Base-by-base conservation (phyloP, 805 yeast genomes). In the Kluyveromyces lactis region DNA sequence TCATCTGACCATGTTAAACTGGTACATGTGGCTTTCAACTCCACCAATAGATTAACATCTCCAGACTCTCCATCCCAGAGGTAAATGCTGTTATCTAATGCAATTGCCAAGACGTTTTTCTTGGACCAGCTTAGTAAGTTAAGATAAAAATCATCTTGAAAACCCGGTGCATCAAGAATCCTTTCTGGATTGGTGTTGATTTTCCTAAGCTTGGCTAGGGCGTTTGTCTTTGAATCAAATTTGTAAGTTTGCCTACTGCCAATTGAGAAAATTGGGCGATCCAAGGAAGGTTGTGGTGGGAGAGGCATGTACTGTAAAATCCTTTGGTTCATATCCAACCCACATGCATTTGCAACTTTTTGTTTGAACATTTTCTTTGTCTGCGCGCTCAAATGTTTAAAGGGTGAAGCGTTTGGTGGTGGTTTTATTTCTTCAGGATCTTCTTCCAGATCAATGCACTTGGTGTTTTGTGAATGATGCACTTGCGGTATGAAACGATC, bases 101-200 rank as follows among this genome's bases (percentile, higher is more conserved):
- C 98, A 54, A 92, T 83, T 1, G 95, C 97, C 24, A 92, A 67
- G 32, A 80, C 67, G 58, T 90, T 86, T 23, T 79, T 76, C 47
- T 67, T 66, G 6, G 96, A 87, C 97, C 98, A 92, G 44, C 87
- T 77, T 39, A 92, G 60, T 30, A 90, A 67, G 55, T 87, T 87
- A 39, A 87, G 69, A 58, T 90, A 92, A 60, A 87, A 92, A 64
- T 92, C 98, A 60, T 92, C 95, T 17, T 81, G 72, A 42, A 89
- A 72, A 0, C 95, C 96, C 0, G 98, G 98, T 0, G 97, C 98
- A 63, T 92, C 98, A 30, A 92, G 68, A 1, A 92, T 95, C 46
- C 95, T 73, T 48, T 86, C 95, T 1, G 98, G 97, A 26, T 86
- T 84, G 0, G 86, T 77, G 18, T 94, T 86, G 34, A 92, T 72